phyloP scores from a whole-genome alignment of 2,329 filamentous ascomycete species.

The Diaporthe sp. region DNA sequence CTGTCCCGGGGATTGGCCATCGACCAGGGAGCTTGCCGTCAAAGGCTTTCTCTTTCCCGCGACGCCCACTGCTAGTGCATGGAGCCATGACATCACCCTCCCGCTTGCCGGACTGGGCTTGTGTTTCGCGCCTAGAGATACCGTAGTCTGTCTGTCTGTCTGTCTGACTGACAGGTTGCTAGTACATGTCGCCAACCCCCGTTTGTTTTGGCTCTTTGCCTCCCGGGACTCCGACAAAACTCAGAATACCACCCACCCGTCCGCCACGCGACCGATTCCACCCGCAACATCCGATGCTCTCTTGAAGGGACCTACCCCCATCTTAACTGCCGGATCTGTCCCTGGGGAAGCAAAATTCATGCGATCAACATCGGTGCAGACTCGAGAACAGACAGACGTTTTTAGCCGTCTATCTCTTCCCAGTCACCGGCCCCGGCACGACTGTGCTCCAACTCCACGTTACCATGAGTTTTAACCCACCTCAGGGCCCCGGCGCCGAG shows the following conservation, averaged over 20 bases:
- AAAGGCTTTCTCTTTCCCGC: not conserved
- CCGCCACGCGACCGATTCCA: slow-evolving; percentile 4
- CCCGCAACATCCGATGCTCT: slow-evolving; percentile 22
- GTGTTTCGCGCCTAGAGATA: not conserved
- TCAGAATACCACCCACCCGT: not conserved
- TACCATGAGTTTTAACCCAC: slow-evolving; percentile 17
- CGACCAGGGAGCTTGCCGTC: not conserved
- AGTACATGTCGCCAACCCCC: slow-evolving; percentile 3
- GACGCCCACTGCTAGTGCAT: not conserved
- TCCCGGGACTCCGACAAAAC: slow-evolving; percentile 19
- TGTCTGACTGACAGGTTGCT: not conserved
- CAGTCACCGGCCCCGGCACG: not conserved
- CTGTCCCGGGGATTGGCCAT: not conserved
- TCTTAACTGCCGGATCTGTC: not conserved
- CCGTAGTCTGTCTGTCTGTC: not conserved
- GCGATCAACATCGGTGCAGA: not conserved
- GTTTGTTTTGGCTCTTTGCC: not conserved
- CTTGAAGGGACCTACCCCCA: not conserved
- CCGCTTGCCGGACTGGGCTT: not conserved
- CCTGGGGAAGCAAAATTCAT: not conserved
- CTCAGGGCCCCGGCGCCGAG: not conserved
- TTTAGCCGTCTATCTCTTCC: slow-evolving; percentile 18
- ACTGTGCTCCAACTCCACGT: not conserved
- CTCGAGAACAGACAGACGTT: slow-evolving; percentile 15
- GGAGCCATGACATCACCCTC: slow-evolving; percentile 23